Base-by-base conservation (phyloP, 371 early-diverging fungal genomes). In the Mucor racemosus region DNA sequence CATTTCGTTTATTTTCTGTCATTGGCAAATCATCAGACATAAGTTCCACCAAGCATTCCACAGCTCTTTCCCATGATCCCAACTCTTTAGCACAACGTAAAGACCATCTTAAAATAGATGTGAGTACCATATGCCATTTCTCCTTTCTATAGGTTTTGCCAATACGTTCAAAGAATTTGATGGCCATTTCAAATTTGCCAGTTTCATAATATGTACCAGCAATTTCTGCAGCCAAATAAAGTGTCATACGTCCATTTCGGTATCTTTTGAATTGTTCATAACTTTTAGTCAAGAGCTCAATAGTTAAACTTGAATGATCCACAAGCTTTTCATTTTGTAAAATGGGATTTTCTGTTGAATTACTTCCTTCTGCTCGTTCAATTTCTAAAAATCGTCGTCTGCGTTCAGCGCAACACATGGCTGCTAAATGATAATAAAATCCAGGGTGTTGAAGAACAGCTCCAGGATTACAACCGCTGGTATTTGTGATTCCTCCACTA, bases 71-170 rank as follows among this genome's bases (percentile, higher is more conserved):
- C 86, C 88, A 87, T 8, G 77, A 76, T 0, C 82, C 86, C 9
- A 92, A 72, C 57, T 88, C 86, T 65, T 86, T 86, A 14, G 94
- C 94, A 71, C 96, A 94, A 7, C 82, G 82, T 8, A 90, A 66
- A 0, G 88, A 90, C 80, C 86, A 85, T 53, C 83, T 74, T 40
- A 93, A 67, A 35, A 94, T 90, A 1, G 88, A 87, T 0, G 85
- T 84, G 35, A 94, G 74, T 0, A 95, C 83, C 62, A 83, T 72
- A 60, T 82, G 78, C 96, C 96, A 95, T 38, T 81, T 76, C 65
- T 95, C 96, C 71, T 94, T 94, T 7, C 96, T 86, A 71, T 94
- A 95, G 1, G 93, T 94, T 67, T 91, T 93, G 60, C 89, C 91
- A 48, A 95, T 95, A 7, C 95, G 79, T 53, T 94, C 95, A 78